A percentile compares a stretch with the other conserved stretches of the same genome.
These are phyloP conservation scores for Schwanniomyces vanrijiae DNA, from an alignment of 805 yeast genomes.

Conservation along the genomic window DNA sequence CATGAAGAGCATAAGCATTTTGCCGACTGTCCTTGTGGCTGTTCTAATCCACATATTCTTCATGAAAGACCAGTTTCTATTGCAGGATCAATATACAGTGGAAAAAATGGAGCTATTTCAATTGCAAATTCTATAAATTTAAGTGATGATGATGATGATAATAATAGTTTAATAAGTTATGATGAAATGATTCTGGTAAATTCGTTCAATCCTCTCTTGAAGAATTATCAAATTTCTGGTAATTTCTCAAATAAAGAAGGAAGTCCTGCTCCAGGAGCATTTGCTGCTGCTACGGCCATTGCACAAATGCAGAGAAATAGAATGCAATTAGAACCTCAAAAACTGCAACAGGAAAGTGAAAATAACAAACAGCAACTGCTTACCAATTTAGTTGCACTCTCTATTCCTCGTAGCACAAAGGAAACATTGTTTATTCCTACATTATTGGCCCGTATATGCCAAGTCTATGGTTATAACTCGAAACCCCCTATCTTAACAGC, in stretches of 20 bases:
- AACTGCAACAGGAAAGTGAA: slow-evolving; percentile 24
- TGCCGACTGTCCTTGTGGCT: slow-evolving; percentile 54
- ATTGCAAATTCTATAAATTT: slow-evolving; percentile 39
- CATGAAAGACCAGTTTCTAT: slow-evolving; percentile 66
- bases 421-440: slow-evolving; percentile 77
- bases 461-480: slow-evolving; percentile 69
- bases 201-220: slow-evolving; percentile 10
- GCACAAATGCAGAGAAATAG: slow-evolving; percentile 50
- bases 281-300: slow-evolving; percentile 61
- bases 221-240: slow-evolving; percentile 9
- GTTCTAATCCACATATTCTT: slow-evolving; percentile 54
- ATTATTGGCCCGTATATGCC: slow-evolving; percentile 65
- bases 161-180: slow-evolving; percentile 27
- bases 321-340: slow-evolving; percentile 11
- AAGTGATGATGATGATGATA: slow-evolving; percentile 49
- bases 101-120: slow-evolving; percentile 26
- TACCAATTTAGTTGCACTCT: slow-evolving; percentile 57
- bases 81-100: slow-evolving; percentile 57
- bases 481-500: slow-evolving; percentile 72
- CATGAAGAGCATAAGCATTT: slow-evolving; percentile 26
- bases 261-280: slow-evolving; percentile 72
- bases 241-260: slow-evolving; percentile 39
- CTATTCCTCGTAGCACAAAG: slow-evolving; percentile 76
- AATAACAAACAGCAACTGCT: slow-evolving; percentile 34
- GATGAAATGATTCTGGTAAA: slow-evolving; percentile 22